Percentiles rank a stretch among this genome's conserved stretches.
Evolutionary conservation across 306 rosid genomes (phyloP).

Genomic region (Fragaria nilgerrensis): DNA sequence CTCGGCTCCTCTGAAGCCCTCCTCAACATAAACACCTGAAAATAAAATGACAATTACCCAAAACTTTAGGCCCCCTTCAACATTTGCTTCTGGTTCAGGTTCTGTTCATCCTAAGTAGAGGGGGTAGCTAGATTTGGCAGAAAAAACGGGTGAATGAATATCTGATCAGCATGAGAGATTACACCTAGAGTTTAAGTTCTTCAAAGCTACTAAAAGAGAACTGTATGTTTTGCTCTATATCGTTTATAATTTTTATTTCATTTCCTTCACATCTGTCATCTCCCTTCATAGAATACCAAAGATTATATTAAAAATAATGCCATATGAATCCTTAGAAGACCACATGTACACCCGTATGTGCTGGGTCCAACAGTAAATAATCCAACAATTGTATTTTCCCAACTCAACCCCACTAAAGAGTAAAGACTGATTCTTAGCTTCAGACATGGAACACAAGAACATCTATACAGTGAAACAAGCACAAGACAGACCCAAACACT

Average conservation of each 20-base stretch:
- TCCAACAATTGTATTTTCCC: not conserved
- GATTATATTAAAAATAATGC: not conserved
- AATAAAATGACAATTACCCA: not conserved
- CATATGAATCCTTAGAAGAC: not conserved
- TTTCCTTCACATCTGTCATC: not conserved
- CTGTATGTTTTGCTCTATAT: not conserved
- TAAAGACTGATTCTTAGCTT: not conserved
- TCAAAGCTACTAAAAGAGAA: not conserved
- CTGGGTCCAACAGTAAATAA: not conserved
- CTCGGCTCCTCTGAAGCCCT: conserved; percentile 70
- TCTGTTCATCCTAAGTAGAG: not conserved
- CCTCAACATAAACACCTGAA: conserved; percentile 64
- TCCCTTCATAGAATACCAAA: not conserved
- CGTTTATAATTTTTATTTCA: not conserved
- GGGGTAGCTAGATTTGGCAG: not conserved
- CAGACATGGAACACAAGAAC: too few species aligned
- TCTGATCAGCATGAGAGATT: not conserved
- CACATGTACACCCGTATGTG: not conserved
- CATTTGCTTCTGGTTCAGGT: not conserved
- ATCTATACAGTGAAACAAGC: not conserved
- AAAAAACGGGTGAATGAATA: not conserved
- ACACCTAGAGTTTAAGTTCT: not conserved
- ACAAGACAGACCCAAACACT: not conserved
- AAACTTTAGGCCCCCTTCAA: not conserved
- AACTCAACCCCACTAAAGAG: not conserved